Evolutionary conservation across 371 early-diverging fungal species (phyloP).

Genomic region (Saksenaea vasiformis): DNA sequence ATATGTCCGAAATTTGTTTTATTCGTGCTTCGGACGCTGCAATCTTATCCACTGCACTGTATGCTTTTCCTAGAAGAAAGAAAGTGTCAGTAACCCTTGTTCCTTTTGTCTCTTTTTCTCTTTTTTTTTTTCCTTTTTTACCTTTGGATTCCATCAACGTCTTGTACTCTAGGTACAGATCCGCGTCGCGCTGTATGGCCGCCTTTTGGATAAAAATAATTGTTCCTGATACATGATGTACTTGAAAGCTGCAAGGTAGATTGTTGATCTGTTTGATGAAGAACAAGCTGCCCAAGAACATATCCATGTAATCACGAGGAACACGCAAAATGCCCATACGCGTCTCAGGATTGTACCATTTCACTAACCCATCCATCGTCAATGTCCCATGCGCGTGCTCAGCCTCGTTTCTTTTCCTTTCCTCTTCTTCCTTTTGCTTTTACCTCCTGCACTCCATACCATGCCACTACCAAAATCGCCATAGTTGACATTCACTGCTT

Average conservation of each 20-base stretch:
- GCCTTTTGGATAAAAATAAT: conserved; percentile 38
- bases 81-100: not conserved
- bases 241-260: conserved; percentile 31
- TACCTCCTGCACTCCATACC: conserved; percentile 24
- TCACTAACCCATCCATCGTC: conserved; percentile 21
- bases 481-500: conserved; percentile 31
- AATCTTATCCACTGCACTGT: conserved; percentile 28
- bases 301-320: conserved; percentile 38
- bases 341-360: conserved; percentile 45
- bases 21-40: conserved; percentile 24
- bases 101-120: not conserved
- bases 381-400: not conserved
- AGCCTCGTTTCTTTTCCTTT: not conserved
- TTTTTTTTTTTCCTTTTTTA: conserved; percentile 1
- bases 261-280: conserved; percentile 37
- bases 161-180: conserved; percentile 35
- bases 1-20: conserved; percentile 6
- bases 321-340: conserved; percentile 41
- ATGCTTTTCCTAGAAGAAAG: conserved; percentile 15
- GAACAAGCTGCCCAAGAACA: conserved; percentile 38
- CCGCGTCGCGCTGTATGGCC: conserved; percentile 38
- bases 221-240: conserved; percentile 37
- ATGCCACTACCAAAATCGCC: conserved; percentile 44
- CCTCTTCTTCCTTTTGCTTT: not conserved
- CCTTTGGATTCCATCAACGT: conserved; percentile 29